Percentiles rank a stretch among this genome's conserved stretches.
These are phyloP conservation scores for Omphalea diandra DNA, from an alignment of 441 rosid species.

Conservation along the genomic window DNA sequence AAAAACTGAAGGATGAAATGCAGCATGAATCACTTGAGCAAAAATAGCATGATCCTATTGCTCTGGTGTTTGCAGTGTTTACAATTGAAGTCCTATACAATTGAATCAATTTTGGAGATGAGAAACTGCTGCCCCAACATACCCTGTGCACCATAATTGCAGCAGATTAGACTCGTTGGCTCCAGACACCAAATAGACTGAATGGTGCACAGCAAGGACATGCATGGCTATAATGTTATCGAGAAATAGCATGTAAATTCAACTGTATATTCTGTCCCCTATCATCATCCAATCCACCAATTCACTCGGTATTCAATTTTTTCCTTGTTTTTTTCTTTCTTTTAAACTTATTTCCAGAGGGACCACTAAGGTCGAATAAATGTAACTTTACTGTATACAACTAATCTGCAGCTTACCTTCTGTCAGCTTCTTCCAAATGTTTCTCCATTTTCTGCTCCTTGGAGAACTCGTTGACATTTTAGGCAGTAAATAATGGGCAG, in stretches of 20 bases:
- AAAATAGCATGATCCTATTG: not conserved
- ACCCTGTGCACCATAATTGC: not conserved
- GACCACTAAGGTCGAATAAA: conserved; percentile 13
- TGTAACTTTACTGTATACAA: not conserved
- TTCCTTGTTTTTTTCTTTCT: not conserved
- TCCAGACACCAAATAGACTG: not conserved
- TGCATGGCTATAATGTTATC: not conserved
- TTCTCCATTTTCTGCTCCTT: conserved; percentile 12
- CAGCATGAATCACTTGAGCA: not conserved
- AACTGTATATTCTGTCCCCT: conserved; percentile 1
- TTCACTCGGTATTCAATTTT: not conserved
- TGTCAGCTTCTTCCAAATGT: conserved; percentile 15
- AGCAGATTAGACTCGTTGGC: not conserved
- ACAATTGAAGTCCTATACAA: not conserved
- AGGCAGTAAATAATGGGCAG: not conserved
- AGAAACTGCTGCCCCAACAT: not conserved
- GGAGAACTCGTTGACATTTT: conserved; percentile 5
- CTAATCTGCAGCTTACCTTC: conserved; percentile 16
- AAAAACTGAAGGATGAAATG: not conserved
- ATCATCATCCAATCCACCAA: conserved; percentile 17
- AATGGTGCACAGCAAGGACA: not conserved
- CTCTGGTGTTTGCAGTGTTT: not conserved
- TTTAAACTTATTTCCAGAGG: conserved; percentile 12
- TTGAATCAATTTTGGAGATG: not conserved
- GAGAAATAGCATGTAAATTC: not conserved